Conservation (phyloP, 768 basidiomycete species). For the Naganishia vishniacii region DNA sequence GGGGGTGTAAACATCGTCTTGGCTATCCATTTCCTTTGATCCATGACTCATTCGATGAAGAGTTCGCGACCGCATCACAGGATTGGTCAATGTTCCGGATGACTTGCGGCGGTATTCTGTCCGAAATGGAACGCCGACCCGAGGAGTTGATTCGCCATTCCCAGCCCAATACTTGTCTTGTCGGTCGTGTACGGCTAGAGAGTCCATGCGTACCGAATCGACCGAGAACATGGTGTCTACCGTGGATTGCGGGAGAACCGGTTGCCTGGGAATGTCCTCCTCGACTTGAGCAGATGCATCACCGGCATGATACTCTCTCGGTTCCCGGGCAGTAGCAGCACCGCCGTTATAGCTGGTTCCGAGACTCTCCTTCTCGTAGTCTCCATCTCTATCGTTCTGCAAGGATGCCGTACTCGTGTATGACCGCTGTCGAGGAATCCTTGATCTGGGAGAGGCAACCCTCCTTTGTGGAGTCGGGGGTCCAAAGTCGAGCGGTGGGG, state of each 20-base stretch:
- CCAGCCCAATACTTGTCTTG: background rate
- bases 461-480: background rate
- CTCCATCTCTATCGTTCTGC: slow-evolving; percentile 1
- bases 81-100: background rate
- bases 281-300: background rate
- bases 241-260: background rate
- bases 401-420: slow-evolving; percentile 15
- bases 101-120: slow-evolving; percentile 1
- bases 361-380: background rate
- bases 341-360: background rate
- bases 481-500: background rate
- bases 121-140: background rate
- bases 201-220: background rate
- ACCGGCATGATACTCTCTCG: background rate
- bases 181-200: background rate
- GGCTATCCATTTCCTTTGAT: background rate
- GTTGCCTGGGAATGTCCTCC: background rate
- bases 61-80: background rate
- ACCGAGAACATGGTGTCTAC: background rate
- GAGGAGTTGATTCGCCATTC: background rate
- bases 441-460: background rate
- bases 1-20: background rate
- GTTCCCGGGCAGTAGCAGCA: background rate
- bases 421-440: background rate
- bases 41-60: background rate